phyloP scores from a whole-genome alignment of 176 grass and related monocot species.

The bread wheat (Triticum aestivum) region IWGSC_CS_RefSeq_v2.1 NC_057813.1:536306349-536306848 shows the following conservation, averaged over 20 bases:
- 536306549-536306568: neutral
- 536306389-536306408: too few relatives aligned
- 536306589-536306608: slow-evolving; percentile 56
- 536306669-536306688: slow-evolving; percentile 60
- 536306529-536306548: neutral
- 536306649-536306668: slow-evolving; percentile 63
- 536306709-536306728: slow-evolving; percentile 28
- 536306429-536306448: too few relatives aligned
- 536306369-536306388: too few relatives aligned
- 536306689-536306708: slow-evolving; percentile 55
- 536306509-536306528: too few relatives aligned
- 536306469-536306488: too few relatives aligned
- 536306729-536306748: slow-evolving; percentile 58
- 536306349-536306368: too few relatives aligned
- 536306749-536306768: slow-evolving; percentile 49
- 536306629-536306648: slow-evolving; percentile 54
- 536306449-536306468: too few relatives aligned
- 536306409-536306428: too few relatives aligned
- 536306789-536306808: slow-evolving; percentile 71
- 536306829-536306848: slow-evolving; percentile 57
- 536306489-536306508: too few relatives aligned
- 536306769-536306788: slow-evolving; percentile 49
- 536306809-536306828: slow-evolving; percentile 43
- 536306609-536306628: slow-evolving; percentile 47
- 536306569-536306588: slow-evolving; percentile 30